Evolutionary conservation across 1,139 yeast genomes (phyloP).

Genomic region (Hyphopichia burtonii): DNA sequence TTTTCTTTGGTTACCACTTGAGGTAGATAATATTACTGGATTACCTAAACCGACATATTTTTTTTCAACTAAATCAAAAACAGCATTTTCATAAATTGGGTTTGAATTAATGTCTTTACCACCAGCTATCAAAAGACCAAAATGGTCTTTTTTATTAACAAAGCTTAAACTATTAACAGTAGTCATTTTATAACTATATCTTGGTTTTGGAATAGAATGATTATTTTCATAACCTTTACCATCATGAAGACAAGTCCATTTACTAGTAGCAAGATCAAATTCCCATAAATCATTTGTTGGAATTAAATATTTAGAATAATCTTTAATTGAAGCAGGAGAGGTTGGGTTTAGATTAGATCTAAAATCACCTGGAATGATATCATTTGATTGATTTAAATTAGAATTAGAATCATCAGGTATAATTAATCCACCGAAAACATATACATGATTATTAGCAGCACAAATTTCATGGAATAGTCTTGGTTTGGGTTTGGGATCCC

Average conservation of each 20-base stretch:
- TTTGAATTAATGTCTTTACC: constrained; percentile 51
- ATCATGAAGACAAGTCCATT: constrained; percentile 53
- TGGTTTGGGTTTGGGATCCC: constrained; percentile 42
- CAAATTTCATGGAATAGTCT: constrained; percentile 61
- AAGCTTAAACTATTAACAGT: constrained; percentile 39
- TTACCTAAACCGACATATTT: constrained; percentile 38
- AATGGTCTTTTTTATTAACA: constrained; percentile 46
- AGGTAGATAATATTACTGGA: constrained; percentile 25
- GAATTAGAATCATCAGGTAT: constrained; percentile 16
- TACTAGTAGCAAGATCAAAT: constrained; percentile 48
- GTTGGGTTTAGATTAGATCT: not conserved
- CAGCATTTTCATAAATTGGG: constrained; percentile 40
- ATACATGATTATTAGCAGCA: constrained; percentile 48
- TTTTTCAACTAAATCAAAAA: constrained; percentile 53
- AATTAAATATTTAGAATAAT: constrained; percentile 22
- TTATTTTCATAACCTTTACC: constrained; percentile 26
- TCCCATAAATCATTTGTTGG: constrained; percentile 69
- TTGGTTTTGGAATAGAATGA: constrained; percentile 33
- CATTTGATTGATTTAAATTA: not conserved
- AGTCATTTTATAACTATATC: constrained; percentile 57
- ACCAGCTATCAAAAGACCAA: constrained; percentile 59
- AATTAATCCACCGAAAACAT: constrained; percentile 62
- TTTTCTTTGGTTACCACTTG: constrained; percentile 10
- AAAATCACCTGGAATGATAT: not conserved
- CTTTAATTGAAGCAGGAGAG: constrained; percentile 3